These are phyloP conservation scores for Podosphaera aphanis DNA, from an alignment of 2,329 filamentous ascomycete species.

Conservation along the genomic window DNA sequence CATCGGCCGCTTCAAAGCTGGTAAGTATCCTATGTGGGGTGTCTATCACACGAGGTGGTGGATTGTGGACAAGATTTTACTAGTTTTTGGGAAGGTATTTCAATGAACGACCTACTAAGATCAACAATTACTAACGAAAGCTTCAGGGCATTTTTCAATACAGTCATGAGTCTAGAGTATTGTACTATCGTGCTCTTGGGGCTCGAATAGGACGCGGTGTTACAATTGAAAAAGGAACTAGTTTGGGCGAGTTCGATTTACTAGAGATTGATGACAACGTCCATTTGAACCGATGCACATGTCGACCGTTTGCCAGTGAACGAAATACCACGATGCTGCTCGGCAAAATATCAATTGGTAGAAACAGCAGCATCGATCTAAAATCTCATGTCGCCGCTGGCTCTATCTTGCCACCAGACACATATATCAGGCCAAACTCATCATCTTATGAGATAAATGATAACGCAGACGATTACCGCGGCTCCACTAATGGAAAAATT, in stretches of 20 bases:
- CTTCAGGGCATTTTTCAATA: conserved; percentile 20
- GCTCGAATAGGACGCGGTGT: conserved; percentile 29
- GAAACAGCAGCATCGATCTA: conserved; percentile 23
- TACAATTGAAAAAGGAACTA: conserved; percentile 20
- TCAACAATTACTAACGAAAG: background rate
- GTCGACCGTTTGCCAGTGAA: conserved; percentile 30
- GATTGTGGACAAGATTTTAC: conserved; percentile 29
- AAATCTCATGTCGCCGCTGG: conserved; percentile 28
- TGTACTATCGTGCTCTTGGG: conserved; percentile 29
- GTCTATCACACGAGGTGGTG: conserved; percentile 34
- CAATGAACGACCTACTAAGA: conserved; percentile 1
- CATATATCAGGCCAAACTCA: conserved; percentile 31
- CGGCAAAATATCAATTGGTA: conserved; percentile 25
- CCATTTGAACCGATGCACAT: conserved; percentile 23
- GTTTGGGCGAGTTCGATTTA: conserved; percentile 31
- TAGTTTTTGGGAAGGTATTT: conserved; percentile 21
- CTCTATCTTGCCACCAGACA: conserved; percentile 22
- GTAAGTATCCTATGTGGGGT: conserved; percentile 36
- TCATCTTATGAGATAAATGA: conserved; percentile 31
- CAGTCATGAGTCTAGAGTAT: conserved; percentile 18
- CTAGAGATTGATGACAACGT: conserved; percentile 28
- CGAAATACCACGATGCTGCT: conserved; percentile 34
- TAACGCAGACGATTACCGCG: conserved; percentile 18
- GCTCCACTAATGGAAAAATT: background rate
- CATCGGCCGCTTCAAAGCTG: conserved; percentile 27